Base-by-base conservation (phyloP, 1,139 yeast species). In the Candida sp. region DNA sequence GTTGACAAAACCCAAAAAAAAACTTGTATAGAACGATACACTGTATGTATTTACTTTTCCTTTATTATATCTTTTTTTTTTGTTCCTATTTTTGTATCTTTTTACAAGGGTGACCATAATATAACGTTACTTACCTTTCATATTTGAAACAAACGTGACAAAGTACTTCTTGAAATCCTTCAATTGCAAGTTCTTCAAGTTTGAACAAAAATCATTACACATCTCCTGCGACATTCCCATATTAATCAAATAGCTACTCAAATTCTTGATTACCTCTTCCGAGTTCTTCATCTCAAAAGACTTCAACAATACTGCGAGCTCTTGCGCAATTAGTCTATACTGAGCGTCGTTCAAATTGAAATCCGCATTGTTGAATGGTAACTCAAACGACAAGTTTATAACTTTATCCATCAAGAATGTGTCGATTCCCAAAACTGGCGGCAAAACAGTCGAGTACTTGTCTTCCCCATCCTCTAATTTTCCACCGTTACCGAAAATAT, bases 311-410 rank as follows among this genome's bases (percentile, higher is more conserved):
- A 83, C 73, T 0, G 96, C 85, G 8, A 91, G 75, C 61, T 94
- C 99, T 54, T 84, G 84, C 3, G 92, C 86, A 43, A 90, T 79
- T 49, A 85, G 75, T 61, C 96, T 81, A 60, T 81, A 83, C 63
- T 90, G 93, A 3, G 96, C 96, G 63, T 92, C 97, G 57, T 84
- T 82, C 48, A 86, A 72, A 61, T 88, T 83, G 58, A 86, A 85
- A 34, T 81, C 80, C 42, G 75, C 80, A 44, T 86, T 83, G 59
- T 88, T 86, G 62, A 90, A 86, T 8, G 97, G 92, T 47, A 92
- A 73, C 64, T 90, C 96, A 73, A 92, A 89, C 45, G 86, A 79
- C 50, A 90, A 70, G 49, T 88, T 83, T 7, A 92, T 81, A 38
- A 84, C 78, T 57, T 86, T 88, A 48, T 85, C 84, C 68, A 89